phyloP scores from a whole-genome alignment of 164 flowering plant species.

The Vitis labrusca region DNA sequence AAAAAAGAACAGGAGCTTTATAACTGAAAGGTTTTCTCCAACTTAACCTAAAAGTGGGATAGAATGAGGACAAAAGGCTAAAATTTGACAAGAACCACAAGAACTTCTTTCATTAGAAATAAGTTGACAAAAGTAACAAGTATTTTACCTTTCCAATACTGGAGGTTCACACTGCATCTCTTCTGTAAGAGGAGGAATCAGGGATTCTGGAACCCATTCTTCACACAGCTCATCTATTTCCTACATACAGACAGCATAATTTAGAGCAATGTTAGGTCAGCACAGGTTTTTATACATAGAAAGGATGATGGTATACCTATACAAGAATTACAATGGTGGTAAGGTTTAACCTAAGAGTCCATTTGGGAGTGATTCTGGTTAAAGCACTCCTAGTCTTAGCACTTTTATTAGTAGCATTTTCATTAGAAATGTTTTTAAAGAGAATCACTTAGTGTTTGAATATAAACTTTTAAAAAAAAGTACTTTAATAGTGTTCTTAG shows the following conservation, averaged over 20 bases:
- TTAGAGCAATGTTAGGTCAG: neutral
- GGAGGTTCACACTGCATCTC: conserved; percentile 73
- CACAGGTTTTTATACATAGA: neutral
- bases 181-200: conserved; percentile 69
- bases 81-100: too few relatives aligned
- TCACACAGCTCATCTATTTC: conserved; percentile 96
- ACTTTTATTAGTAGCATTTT: too few relatives aligned
- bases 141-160: conserved; percentile 70
- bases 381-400: too few relatives aligned
- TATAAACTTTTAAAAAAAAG: too few relatives aligned
- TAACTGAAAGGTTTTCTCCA: neutral
- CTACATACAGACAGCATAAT: conserved; percentile 34
- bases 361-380: too few relatives aligned
- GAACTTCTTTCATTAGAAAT: neutral
- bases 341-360: too few relatives aligned
- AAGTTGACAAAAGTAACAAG: neutral
- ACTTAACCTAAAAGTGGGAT: neutral
- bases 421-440: too few relatives aligned
- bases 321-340: neutral
- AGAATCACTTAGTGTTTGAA: too few relatives aligned
- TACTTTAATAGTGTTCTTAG: too few relatives aligned
- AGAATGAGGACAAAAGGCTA: neutral
- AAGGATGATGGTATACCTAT: neutral
- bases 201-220: conserved; percentile 95
- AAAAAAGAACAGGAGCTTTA: neutral